Evolutionary conservation across 345 rosid species (phyloP), one percentile per base, ranked within the genome.

Genomic region (Syzygium jambos): DNA sequence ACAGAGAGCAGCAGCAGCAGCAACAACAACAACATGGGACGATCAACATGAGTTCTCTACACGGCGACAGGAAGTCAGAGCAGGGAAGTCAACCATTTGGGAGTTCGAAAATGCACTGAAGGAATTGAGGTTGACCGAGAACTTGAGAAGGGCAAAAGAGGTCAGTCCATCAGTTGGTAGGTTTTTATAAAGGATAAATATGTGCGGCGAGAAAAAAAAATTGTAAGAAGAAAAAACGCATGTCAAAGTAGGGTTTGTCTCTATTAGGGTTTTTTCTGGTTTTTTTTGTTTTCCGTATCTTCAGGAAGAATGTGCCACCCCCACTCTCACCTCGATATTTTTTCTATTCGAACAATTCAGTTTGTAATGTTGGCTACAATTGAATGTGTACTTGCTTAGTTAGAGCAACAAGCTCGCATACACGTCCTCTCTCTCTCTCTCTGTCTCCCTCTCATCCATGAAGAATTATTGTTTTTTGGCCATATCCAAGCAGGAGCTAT

Each of bases 71-170:
- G 56, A 88, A 92, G 87, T 87, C 90, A 53, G 86, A 65, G 27
- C 89, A 88, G 52, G 63, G 85, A 30, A 86, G 57, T 86, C 90
- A 89, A 85, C 88, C 87, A 21, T 88, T 88, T 85, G 91, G 91
- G 77, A 86, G 83, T 9, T 80, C 68, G 43, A 22, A 89, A 63
- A 29, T 38, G 63, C 63, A 46, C 51, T 52, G 86, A 65, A 84
- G 59, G 59, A 57, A 23, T 30, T 21, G 80, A 73, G 27, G 80
- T 73, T 73, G 49, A 73, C 80, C 25, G 49, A 73, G 49, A 73
- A 73, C 80, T 22, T 34, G 27, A 38, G 49, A 22, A 19, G 80
- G 80, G 49, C 19, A 73, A 73, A 38, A 73, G 80, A 73, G 80
- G 80, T 73, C 80, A 73, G 80, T 73, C 49, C 49, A 38, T 73